Base-by-base conservation (phyloP, 1,284 basidiomycete genomes). In the Phenoliferia sp. region DNA sequence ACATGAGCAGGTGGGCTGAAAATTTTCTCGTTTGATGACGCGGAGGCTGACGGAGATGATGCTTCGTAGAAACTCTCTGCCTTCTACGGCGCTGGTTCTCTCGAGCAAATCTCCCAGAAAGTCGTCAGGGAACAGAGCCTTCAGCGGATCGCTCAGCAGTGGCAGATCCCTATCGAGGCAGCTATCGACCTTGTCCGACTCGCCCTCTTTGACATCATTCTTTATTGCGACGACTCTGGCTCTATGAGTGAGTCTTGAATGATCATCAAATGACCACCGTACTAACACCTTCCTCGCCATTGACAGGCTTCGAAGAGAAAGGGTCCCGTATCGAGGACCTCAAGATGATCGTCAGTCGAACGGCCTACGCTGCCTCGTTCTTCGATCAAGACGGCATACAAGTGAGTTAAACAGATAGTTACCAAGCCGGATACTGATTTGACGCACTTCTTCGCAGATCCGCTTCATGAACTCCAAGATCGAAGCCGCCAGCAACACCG, bases 171-270 rank as follows among this genome's bases (percentile, higher is more conserved):
- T 5, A 62, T 70, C 36, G 69, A 70, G 73, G 75, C 82, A 35
- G 81, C 80, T 2, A 74, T 76, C 35, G 81, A 82, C 65, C 73
- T 82, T 22, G 77, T 76, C 71, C 81, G 81, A 74, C 68, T 82
- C 22, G 72, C 80, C 0, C 71, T 82, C 22, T 74, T 32, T 28
- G 50, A 44, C 59, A 44, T 52, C 22, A 61, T 69, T 28, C 56
- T 69, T 17, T 69, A 69, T 62, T 61, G 58, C 39, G 68, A 70
- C 59, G 69, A 63, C 17, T 60, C 59, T 9, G 56, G 64, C 35
- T 33, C 15, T n/a, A 36, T 55, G 2, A 5, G 2, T 35, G n/a
- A 26, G 29, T 17, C 28, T 52, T 16, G 79, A 77, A 9, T 3
- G 34, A 15, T 2, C 22, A 3, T 17, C 10, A 7, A 7, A 10